Evolutionary conservation across 805 yeast species (phyloP), one percentile per base, ranked within the genome.

Genomic region (Sugiyamaella qingdaonensis): DNA sequence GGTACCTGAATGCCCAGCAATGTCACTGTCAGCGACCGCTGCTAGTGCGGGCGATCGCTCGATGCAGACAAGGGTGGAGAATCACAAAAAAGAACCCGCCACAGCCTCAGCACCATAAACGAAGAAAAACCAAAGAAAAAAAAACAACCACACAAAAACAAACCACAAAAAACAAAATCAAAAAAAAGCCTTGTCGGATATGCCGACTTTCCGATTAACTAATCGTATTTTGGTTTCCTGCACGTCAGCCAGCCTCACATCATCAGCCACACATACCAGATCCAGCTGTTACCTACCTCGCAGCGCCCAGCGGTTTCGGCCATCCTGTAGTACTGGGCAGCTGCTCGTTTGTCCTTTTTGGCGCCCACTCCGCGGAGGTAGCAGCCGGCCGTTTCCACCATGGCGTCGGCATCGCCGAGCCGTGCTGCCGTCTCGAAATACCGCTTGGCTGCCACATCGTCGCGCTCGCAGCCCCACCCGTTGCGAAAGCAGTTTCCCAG

Each of bases 201-300:
- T 34, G 39, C 18, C 39, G 39, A 16, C 18, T n/a, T 34, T 16
- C 43, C 43, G 43, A 39, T 19, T 27, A 14, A 14, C 13, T 48
- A 48, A 32, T 48, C 51, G 45, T 48, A 48, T 37, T 48, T 48
- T 36, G 46, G 33, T 39, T 48, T 48, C 51, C 51, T 48, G 18
- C 13, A 44, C 13, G 54, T 52, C 64, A 62, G 52, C 61, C 61
- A 24, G 48, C 57, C 61, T 34, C 37, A 34, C 16, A n/a, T 5
- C 16, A 14, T 14, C 27, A 10, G 18, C 34, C 8, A 4, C 7
- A 45, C 48, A 50, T 63, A 54, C 68, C 69, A 68, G 14, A 69
- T 68, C 73, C 73, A 69, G 10, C 68, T 61, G 43, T 60, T 61
- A 13, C 73, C 73, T 9, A 66, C 69, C 45, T 65, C 70, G 14